phyloP scores from a whole-genome alignment of 257 asterid species.

The Scutellaria barbata region DNA sequence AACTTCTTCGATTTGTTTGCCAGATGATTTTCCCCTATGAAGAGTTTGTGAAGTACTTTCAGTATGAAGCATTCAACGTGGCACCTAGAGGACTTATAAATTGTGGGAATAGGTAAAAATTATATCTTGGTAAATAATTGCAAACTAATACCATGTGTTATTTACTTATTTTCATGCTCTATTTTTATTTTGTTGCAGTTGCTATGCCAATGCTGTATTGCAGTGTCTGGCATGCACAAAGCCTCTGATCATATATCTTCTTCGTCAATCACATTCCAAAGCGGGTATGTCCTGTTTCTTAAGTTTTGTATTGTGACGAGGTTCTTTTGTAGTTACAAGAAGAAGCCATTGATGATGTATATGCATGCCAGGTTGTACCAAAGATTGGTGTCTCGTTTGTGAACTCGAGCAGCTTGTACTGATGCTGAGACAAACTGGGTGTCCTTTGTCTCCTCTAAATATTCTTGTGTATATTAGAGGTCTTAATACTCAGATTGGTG shows the following conservation, averaged over 20 bases:
- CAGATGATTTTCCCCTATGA: constrained; percentile 93
- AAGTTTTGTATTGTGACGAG: not conserved
- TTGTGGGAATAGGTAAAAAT: constrained; percentile 79
- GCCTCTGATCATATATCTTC: constrained; percentile 77
- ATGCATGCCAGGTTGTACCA: constrained; percentile 58
- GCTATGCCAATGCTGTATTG: constrained; percentile 91
- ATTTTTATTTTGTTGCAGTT: constrained; percentile 55
- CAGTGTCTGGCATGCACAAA: constrained; percentile 86
- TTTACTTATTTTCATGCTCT: not conserved
- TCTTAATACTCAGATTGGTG: constrained; percentile 77
- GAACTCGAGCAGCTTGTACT: constrained; percentile 76
- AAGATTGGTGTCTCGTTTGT: constrained; percentile 91
- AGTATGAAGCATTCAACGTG: constrained; percentile 56
- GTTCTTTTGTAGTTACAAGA: not conserved
- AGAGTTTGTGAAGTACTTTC: constrained; percentile 78
- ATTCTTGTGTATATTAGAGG: constrained; percentile 73
- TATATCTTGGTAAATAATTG: constrained; percentile 10
- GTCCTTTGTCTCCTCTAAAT: constrained; percentile 71
- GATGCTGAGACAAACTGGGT: constrained; percentile 66
- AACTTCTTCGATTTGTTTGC: constrained; percentile 34
- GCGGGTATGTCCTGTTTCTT: constrained; percentile 51
- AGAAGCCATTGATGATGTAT: not conserved
- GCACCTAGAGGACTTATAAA: constrained; percentile 78
- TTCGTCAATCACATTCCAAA: constrained; percentile 76
- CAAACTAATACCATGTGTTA: not conserved